These are phyloP conservation scores for Tetradesmus lagerheimii DNA, from an alignment of 139 green algal species.

Conservation along the genomic window DNA sequence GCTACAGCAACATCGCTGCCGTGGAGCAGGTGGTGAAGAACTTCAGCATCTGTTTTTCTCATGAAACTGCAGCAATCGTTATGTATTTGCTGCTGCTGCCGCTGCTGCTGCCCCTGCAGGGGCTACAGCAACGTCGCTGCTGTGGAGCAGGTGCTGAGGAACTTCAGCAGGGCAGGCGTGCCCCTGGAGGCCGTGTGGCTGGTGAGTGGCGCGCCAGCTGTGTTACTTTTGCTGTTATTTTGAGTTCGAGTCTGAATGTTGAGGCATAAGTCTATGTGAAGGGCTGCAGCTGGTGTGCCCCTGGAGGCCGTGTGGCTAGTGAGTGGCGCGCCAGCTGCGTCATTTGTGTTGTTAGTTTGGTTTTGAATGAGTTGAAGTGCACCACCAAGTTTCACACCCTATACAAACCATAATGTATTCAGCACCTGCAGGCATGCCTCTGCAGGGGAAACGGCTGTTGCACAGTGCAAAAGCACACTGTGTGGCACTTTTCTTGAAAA, in stretches of 20 bases:
- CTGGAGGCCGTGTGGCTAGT: conserved; percentile 71
- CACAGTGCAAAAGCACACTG: no score
- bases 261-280: no score
- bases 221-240: no score
- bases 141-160: conserved; percentile 17
- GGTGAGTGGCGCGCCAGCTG: neutral
- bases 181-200: neutral
- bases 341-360: no score
- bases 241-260: no score
- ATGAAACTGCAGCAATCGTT: neutral
- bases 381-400: no score
- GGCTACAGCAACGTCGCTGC: neutral
- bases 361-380: no score
- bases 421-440: no score
- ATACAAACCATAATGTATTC: no score
- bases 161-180: conserved; percentile 6
- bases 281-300: conserved; percentile 54
- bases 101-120: neutral
- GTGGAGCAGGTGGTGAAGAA: neutral
- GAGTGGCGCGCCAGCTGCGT: no score
- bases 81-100: neutral
- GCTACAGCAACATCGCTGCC: neutral
- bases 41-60: neutral
- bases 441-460: no score
- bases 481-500: no score